Base-by-base conservation (phyloP, 2,329 filamentous ascomycete species). In the Nemania sp. region DNA sequence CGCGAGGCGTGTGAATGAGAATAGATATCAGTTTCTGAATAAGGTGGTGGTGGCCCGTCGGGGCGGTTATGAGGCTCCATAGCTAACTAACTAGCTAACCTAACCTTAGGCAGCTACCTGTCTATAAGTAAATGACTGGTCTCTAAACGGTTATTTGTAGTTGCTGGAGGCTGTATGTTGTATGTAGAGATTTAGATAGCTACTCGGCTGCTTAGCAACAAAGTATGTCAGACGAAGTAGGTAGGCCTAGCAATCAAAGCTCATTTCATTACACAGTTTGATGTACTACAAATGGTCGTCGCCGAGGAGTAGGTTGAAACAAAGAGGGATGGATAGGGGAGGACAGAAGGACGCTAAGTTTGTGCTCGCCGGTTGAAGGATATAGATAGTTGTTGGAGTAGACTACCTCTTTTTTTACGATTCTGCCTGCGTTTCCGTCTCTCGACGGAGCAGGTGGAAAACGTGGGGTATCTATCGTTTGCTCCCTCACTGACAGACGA, bases 21-120 rank as follows among this genome's bases (percentile, higher is more conserved):
- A 78, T 83, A 86, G 43, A 86, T 82, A 74, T 89, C 87, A 18
- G 85, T 88, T 76, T 87, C 86, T 45, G 83, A 83, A 72, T 89
- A 89, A 5, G 87, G 87, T 4, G 86, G 86, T 49, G 86, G 87
- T 22, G 86, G 85, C 5, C 77, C 81, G 62, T 82, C 78, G 15
- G 86, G 85, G 7, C 77, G 80, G 63, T 82, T 78, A 35, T 77
- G 73, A 15, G 64, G 68, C 62, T 75, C 78, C 72, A 77, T 77
- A 15, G 35, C 56, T 35, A 35, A 7, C 32, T 35, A 35, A 7
- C 7, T 35, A 35, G 32, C 32, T 35, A 35, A 35, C 32, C 32
- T 35, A 7, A 35, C 32, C 10, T 7, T 35, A 35, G 32, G 32
- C 7, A 35, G 7, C 6, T 35, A 35, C 32, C 32, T 35, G 32